These are phyloP conservation scores for Aspergillus oerlinghausenensis DNA, from an alignment of 2,329 filamentous ascomycete species.

Conservation along the genomic window DNA sequence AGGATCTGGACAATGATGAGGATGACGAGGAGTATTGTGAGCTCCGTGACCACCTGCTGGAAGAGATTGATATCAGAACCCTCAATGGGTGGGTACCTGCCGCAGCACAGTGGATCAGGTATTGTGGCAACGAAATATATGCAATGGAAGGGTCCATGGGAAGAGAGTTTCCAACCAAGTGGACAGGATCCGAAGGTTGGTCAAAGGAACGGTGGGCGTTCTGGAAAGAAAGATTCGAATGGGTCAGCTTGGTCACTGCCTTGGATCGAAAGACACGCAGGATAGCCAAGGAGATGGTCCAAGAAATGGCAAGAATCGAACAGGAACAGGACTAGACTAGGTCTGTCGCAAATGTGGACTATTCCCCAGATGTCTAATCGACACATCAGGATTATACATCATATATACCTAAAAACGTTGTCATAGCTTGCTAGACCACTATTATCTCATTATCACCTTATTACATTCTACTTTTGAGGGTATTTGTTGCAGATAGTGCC, in stretches of 20 bases:
- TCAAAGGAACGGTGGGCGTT: conserved; percentile 7
- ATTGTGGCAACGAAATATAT: conserved; percentile 2
- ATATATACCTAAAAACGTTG: too few species aligned
- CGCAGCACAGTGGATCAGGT: conserved; percentile 3
- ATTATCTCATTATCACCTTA: too few species aligned
- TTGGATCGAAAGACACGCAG: conserved; percentile 1
- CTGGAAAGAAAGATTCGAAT: conserved; percentile 5
- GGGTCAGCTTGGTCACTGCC: background rate
- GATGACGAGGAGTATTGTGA: background rate
- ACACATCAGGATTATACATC: too few species aligned
- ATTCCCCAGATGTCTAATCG: too few species aligned
- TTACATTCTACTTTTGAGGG: too few species aligned
- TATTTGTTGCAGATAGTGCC: too few species aligned
- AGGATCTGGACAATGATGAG: background rate
- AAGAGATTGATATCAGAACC: background rate
- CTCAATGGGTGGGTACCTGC: conserved; percentile 5
- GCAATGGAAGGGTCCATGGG: background rate
- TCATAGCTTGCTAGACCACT: too few species aligned
- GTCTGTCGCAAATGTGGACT: too few species aligned
- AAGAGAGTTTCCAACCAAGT: background rate
- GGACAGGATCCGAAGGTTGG: conserved; percentile 1
- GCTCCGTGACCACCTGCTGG: background rate
- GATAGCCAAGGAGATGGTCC: background rate
- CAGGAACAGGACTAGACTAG: background rate
- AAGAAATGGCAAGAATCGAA: background rate